Percentiles rank a stretch among this genome's conserved stretches.
Evolutionary conservation across 1,284 basidiomycete genomes (phyloP).

Genomic region (Cutaneotrichosporon spelunceum): DNA sequence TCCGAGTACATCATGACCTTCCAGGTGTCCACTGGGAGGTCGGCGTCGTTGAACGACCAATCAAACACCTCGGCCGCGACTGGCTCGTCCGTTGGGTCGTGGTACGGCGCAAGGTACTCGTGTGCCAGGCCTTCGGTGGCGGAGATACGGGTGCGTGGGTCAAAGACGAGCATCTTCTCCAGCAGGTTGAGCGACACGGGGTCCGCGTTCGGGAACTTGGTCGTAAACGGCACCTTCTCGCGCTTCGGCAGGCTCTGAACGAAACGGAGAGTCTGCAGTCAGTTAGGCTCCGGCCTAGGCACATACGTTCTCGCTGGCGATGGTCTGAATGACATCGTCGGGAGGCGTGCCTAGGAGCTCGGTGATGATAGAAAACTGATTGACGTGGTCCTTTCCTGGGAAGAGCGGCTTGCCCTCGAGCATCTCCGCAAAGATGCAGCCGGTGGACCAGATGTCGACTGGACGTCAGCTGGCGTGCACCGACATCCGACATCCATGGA

Average conservation of each 20-base stretch:
- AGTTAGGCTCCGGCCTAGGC: background rate
- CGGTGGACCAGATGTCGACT: conserved; percentile 98
- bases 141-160: conserved; percentile 93
- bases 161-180: conserved; percentile 99
- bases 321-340: conserved; percentile 99
- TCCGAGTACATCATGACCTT: conserved; percentile 99
- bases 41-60: conserved; percentile 99
- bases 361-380: conserved; percentile 99
- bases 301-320: conserved; percentile 92
- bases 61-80: conserved; percentile 92
- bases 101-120: conserved; percentile 95
- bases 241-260: conserved; percentile 96
- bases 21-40: conserved; percentile 98
- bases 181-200: conserved; percentile 88
- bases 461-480: conserved; percentile 19
- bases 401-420: conserved; percentile 97
- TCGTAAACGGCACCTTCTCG: conserved; percentile 88
- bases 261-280: conserved; percentile 88
- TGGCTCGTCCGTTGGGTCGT: conserved; percentile 97
- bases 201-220: conserved; percentile 88
- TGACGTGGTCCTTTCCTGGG: conserved; percentile 98
- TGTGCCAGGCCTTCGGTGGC: conserved; percentile 87
- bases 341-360: conserved; percentile 96
- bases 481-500: background rate
- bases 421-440: conserved; percentile 99